A percentile compares a stretch with the other conserved stretches of the same genome.
Evolutionary conservation across 225 moss, liverwort and hornwort genomes (phyloP).

Genomic region (Climacium dendroides): DNA sequence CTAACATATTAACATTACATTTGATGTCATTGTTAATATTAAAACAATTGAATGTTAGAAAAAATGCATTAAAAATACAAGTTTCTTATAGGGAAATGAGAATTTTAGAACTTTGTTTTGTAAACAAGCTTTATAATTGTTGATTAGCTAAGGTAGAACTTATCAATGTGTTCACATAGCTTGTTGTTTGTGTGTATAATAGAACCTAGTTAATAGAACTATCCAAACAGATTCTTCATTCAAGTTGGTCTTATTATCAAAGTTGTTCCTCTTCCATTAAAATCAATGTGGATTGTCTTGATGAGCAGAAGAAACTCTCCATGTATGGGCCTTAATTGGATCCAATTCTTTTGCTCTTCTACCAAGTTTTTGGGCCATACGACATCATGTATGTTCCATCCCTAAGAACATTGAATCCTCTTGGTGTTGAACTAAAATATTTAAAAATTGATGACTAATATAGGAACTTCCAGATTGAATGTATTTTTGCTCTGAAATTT

Average conservation of each 20-base stretch:
- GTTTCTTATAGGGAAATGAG: too few relatives aligned
- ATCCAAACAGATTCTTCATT: not conserved
- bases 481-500: not conserved
- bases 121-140: not conserved
- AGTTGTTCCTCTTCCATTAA: not conserved
- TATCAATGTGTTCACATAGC: not conserved
- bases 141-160: not conserved
- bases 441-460: not conserved
- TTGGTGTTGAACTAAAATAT: too few relatives aligned
- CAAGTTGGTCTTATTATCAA: not conserved
- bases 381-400: slow-evolving; percentile 34
- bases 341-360: slow-evolving; percentile 74
- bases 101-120: not conserved
- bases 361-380: slow-evolving; percentile 69
- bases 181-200: not conserved
- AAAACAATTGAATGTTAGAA: too few relatives aligned
- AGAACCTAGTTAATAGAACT: not conserved
- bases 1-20: too few relatives aligned
- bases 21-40: too few relatives aligned
- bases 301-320: slow-evolving; percentile 49
- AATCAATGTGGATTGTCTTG: not conserved
- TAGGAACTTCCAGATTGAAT: not conserved
- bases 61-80: too few relatives aligned
- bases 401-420: not conserved
- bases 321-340: slow-evolving; percentile 45